Evolutionary conservation across 257 asterid species (phyloP), one percentile per base, ranked within the genome.

Genomic region (Solanum pennellii): DNA sequence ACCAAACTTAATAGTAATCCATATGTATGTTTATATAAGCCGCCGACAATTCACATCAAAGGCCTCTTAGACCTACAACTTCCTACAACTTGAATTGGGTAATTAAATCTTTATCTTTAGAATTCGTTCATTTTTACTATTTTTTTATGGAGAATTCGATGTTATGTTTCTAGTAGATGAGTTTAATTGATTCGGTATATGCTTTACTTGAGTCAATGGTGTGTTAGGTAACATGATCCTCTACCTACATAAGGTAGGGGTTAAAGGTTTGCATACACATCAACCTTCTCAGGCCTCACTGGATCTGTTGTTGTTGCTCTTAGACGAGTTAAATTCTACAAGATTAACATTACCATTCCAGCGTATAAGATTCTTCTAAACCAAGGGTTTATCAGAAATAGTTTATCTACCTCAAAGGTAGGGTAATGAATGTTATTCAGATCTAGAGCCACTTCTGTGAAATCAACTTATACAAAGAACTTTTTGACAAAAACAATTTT

Each of bases 81-180:
- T 94, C 91, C 84, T 96, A 86, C 96, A 95, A 37, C 94, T 92
- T 88, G 98, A 96, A 94, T 96, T 98, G 86, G 98, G 99, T 96
- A 66, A 66, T 59, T 59, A 5, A 59, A 8, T 1, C 21, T 59
- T 59, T 20, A 59, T 59, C 25, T 59, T 59, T 3, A 0, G 2
- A 20, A 59, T 12, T 5, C 9, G 9, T 20, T 59, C 12, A 12
- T 59, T 59, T 59, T 25, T 59, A 59, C 25, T 59, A 59, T 59
- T 59, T 59, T 59, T 59, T 59, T 59, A 20, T 20, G 12, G 66
- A 20, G 12, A 59, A 20, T 20, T 59, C 7, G 66, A 59, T 20
- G 66, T 7, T 59, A 18, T 20, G 66, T 20, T 59, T 59, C 25
- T 20, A 59, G 21, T 0, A 59, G 12, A 59, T 20, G 66, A 20